Evolutionary conservation across 768 basidiomycete genomes (phyloP), one percentile per base, ranked within the genome.

Genomic region (Floccularia luteovirens): DNA sequence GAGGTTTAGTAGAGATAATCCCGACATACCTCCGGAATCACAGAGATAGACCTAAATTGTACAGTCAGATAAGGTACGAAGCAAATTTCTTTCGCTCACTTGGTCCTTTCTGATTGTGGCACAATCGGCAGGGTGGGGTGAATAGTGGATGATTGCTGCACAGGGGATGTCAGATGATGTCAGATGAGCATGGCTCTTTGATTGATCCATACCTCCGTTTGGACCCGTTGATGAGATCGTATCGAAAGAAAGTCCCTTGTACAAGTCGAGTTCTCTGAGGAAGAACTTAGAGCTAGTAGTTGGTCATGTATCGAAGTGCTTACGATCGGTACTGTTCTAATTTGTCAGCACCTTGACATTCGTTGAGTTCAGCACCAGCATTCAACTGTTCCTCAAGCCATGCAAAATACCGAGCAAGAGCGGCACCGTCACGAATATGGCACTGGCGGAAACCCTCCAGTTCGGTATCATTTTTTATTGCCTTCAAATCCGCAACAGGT

Each of bases 141-240:
- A 67, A 59, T 99, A 99, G 55, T 98, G 94, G 33, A 99, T 94
- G 54, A 99, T 85, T 17, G 91, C 90, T 85, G 39, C 14, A 6
- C 21, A 24, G 17, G 10, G 14, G 33, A 35, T 19, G 5, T n/a
- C n/a, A n/a, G n/a, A n/a, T n/a, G n/a, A n/a, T n/a, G n/a, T n/a
- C n/a, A n/a, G n/a, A n/a, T n/a, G n/a, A n/a, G n/a, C n/a, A n/a
- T n/a, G n/a, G n/a, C n/a, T n/a, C n/a, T n/a, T n/a, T n/a, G n/a
- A n/a, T n/a, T n/a, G 11, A 38, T 20, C 60, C 74, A 22, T 54
- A 90, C 90, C 90, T 44, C 79, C 91, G 54, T 98, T 98, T 0
- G 92, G 79, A 0, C 94, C 94, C 4, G 88, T 80, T 0, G 89
- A 84, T 1, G 92, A 96, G 40, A 99, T 98, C 0, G 96, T 96